Evolutionary conservation across 1,284 basidiomycete genomes (phyloP).

Genomic region (Rhizoctonia solani): DNA sequence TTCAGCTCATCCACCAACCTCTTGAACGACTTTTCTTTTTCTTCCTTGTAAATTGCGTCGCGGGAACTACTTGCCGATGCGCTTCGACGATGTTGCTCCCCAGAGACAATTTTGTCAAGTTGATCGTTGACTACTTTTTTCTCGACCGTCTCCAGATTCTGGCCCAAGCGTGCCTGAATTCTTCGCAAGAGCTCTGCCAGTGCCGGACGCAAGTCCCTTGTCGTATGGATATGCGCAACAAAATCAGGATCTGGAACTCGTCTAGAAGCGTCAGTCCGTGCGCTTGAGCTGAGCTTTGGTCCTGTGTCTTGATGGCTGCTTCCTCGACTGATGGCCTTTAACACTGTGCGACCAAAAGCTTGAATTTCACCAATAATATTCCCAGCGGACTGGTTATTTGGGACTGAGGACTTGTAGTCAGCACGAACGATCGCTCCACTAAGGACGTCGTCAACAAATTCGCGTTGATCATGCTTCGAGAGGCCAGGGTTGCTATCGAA

Average conservation of each 20-base stretch:
- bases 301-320: background rate
- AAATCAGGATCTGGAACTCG: background rate
- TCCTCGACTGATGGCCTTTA: no score
- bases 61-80: background rate
- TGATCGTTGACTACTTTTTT: background rate
- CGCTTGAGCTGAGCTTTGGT: background rate
- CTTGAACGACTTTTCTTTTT: background rate
- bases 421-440: background rate
- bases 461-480: background rate
- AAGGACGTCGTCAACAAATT: background rate
- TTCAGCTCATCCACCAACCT: background rate
- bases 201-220: conserved; percentile 9
- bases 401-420: no score
- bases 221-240: background rate
- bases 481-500: background rate
- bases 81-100: conserved; percentile 1
- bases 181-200: background rate
- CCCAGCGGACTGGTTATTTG: no score
- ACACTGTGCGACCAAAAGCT: no score
- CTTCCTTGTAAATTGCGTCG: background rate
- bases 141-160: background rate
- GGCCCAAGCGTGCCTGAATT: background rate
- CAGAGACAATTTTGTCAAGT: background rate
- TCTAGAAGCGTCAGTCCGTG: no score
- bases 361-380: no score